Conservation (phyloP, 2,329 filamentous ascomycete genomes). For the Cryphonectria parasitica region DNA sequence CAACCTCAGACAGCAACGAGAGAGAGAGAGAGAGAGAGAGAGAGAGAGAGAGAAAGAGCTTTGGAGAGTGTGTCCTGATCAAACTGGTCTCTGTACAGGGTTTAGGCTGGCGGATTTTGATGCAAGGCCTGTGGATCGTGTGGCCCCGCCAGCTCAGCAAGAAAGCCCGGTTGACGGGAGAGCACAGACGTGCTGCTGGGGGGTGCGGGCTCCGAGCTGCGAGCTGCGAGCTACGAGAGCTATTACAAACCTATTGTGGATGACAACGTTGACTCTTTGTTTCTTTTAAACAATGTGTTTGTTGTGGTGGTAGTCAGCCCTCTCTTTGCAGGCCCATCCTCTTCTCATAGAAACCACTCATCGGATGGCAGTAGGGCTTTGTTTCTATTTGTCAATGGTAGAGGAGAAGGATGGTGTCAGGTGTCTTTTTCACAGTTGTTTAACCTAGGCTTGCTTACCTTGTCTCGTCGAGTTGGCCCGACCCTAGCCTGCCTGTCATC, state of each 20-base stretch:
- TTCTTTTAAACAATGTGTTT: background rate
- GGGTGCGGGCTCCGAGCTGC: background rate
- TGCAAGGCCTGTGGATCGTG: background rate
- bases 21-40: too few relatives aligned
- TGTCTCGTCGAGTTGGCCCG: conserved; percentile 1
- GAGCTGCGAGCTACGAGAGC: background rate
- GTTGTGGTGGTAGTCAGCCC: background rate
- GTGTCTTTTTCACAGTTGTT: background rate
- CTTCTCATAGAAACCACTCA: too few relatives aligned
- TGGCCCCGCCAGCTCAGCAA: background rate
- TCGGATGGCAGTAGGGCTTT: too few relatives aligned
- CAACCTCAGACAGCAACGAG: background rate
- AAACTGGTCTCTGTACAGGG: background rate
- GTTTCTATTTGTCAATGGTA: background rate
- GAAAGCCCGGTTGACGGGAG: conserved; percentile 2
- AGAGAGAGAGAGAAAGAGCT: too few relatives aligned
- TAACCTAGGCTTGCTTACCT: background rate
- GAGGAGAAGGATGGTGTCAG: background rate
- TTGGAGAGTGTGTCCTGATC: background rate
- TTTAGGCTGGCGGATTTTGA: background rate
- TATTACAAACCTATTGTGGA: background rate
- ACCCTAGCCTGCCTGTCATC: background rate
- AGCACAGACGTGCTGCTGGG: conserved; percentile 4
- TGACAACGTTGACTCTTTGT: background rate
- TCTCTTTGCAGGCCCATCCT: background rate